Percentiles rank a stretch among this genome's conserved stretches.
phyloP scores from a whole-genome alignment of 139 green algal species.

The Zygnema circumcarinatum region DNA sequence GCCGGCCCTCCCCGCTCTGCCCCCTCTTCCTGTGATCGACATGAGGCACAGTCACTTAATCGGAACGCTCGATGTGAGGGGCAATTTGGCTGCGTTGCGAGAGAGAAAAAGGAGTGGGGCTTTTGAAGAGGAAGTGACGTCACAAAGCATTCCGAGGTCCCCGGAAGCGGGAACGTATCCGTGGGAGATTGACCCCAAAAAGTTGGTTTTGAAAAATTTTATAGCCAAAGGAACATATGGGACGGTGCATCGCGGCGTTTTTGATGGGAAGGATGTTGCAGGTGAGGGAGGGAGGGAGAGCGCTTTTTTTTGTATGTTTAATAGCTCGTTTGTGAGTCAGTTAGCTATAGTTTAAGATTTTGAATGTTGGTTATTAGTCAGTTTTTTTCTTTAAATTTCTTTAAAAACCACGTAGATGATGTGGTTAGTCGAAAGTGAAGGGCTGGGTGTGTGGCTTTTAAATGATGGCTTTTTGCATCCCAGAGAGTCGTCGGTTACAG shows the following conservation, averaged over 20 bases:
- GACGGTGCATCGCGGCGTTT: slow-evolving; percentile 31
- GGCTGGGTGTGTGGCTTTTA: slow-evolving; percentile 6
- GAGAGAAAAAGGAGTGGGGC: not conserved
- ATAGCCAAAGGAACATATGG: slow-evolving; percentile 28
- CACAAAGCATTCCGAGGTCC: not conserved
- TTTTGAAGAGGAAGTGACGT: not conserved
- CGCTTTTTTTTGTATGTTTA: not conserved
- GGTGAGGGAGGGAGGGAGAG: not conserved
- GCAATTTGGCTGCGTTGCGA: not conserved
- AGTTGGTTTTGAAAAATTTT: slow-evolving; percentile 36
- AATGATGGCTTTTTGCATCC: not conserved
- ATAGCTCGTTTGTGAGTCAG: not conserved
- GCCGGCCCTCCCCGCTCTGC: not conserved
- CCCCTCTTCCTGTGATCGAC: not conserved
- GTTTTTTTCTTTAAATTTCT: not conserved
- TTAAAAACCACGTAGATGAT: too few species aligned
- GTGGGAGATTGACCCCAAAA: slow-evolving; percentile 38
- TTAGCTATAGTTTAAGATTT: slow-evolving; percentile 3
- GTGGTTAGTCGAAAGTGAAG: too few species aligned
- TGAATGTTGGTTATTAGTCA: not conserved
- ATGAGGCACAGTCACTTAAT: not conserved
- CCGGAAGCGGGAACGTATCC: not conserved
- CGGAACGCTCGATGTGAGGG: not conserved
- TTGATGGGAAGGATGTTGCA: slow-evolving; percentile 15
- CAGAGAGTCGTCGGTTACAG: too few species aligned